Evolutionary conservation across 257 asterid species (phyloP), one percentile per base, ranked within the genome.

Genomic region (Nicotiana sylvestris): DNA sequence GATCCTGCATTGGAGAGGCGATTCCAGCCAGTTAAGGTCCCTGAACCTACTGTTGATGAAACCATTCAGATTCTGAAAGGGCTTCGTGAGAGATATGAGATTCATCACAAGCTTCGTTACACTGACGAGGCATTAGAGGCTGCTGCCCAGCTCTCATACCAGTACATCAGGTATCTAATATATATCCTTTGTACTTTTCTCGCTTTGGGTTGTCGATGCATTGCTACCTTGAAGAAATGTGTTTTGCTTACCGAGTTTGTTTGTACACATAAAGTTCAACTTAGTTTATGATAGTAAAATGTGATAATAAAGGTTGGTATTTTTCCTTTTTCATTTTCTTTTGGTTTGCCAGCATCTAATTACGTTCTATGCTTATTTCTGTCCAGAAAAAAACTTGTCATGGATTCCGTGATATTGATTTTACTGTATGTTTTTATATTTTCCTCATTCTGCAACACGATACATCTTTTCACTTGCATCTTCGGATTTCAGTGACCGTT

Each of bases 41-140:
- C 99, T 11, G 99, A 96, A 81, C 99, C 99, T 61, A 85, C 98
- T 5, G 98, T 94, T 68, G 99, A 96, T 81, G 99, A 96, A 83
- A 89, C 98, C 69, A 93, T 96, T 90, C 98, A 88, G 88, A 96
- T 96, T 87, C 85, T 96, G 83, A 93, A 85, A 88, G 99, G 99
- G 51, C 94, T 96, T 77, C 83, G 98, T 21, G 98, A 93, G 83
- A 93, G 98, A 32, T 96, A 96, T 77, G 99, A 96, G 88, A 91
- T 96, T 33, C 99, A 96, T 89, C 99, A 96, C 95, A 94, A 94
- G 87, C 97, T 94, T 64, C 98, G 97, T 43, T 96, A 96, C 89
- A 92, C 99, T 12, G 99, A 96, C 25, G 98, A 92, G 61, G 90
- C 99, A 5, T 81, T 96, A 87, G 93, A 89, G 82, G 90, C 98